Evolutionary conservation across 768 basidiomycete species (phyloP).

Genomic region (Rhodocollybia butyracea): DNA sequence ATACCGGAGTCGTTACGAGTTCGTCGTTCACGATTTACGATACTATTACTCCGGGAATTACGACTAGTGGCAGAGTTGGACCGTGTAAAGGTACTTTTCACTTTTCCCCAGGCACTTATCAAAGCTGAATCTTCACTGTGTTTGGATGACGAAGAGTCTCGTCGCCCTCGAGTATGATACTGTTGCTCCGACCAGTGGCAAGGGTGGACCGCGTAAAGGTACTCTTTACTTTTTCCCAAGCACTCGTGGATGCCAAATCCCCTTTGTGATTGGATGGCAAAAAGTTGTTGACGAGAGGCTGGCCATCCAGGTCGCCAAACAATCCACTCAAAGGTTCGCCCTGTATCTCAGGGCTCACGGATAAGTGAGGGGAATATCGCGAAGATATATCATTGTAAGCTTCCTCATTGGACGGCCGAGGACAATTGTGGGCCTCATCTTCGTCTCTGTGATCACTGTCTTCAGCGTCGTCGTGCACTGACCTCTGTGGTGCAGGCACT

Average conservation of each 20-base stretch:
- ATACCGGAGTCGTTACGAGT: slow-evolving; percentile 70
- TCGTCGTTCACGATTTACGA: slow-evolving; percentile 61
- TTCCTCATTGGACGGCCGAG: slow-evolving; percentile 45
- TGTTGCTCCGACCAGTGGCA: too few species aligned
- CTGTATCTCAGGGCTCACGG: slow-evolving; percentile 58
- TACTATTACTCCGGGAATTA: slow-evolving; percentile 77
- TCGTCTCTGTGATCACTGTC: slow-evolving; percentile 35
- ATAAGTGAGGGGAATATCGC: slow-evolving; percentile 59
- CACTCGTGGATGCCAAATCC: too few species aligned
- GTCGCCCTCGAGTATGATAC: too few species aligned
- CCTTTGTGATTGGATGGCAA: too few species aligned
- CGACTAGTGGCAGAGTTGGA: slow-evolving; percentile 66
- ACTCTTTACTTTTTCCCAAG: too few species aligned
- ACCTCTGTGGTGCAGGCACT: slow-evolving; percentile 67
- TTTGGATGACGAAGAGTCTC: slow-evolving; percentile 51
- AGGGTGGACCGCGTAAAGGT: too few species aligned
- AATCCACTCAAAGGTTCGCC: slow-evolving; percentile 50
- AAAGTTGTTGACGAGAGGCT: slow-evolving; percentile 33
- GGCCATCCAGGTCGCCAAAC: slow-evolving; percentile 50
- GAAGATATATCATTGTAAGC: slow-evolving; percentile 50
- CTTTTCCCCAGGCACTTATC: slow-evolving; percentile 66
- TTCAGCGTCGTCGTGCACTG: slow-evolving; percentile 53
- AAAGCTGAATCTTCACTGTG: slow-evolving; percentile 52
- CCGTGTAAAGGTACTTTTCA: slow-evolving; percentile 65
- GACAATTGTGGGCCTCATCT: slow-evolving; percentile 37